Base-by-base conservation (phyloP, 2,329 filamentous ascomycete genomes). In the Arthroderma uncinatum region DNA sequence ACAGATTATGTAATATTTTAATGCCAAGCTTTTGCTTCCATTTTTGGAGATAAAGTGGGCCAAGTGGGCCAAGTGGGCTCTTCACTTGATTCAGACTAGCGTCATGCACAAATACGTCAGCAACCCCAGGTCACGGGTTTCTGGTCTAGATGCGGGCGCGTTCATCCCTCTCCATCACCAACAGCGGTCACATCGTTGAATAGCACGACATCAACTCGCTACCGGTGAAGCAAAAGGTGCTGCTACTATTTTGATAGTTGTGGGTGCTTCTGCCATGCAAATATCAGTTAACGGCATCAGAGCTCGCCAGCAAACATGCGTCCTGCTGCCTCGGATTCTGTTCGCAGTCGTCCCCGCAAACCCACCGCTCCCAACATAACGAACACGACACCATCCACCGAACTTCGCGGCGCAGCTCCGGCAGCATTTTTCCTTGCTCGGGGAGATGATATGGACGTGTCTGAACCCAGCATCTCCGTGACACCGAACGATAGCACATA, bases 351-450 rank as follows among this genome's bases (percentile, higher is more conserved):
- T 59, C 65, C 65, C 63, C 71, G 66, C 62, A 75, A 73, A 63
- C 50, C 63, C 66, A 53, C 67, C 66, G 55, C 65, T 63, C 53
- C 65, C 58, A 30, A 62, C 64, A 58, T 62, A 63, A 62, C 59
- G 6, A 34, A 34, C n/a, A 42, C 57, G 34, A 33, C 65, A 61
- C 67, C 69, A 58, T 67, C 65, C 63, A 66, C 65, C 57, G 71
- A 74, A 57, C 67, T 68, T 64, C 67, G 68, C 62, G 67, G 64
- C 63, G 64, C 67, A 57, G 71, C 71, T 59, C 79, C 80, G 42
- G 79, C 79, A 54, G 79, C 79, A 54, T 84, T 83, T 74, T 83
- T 84, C 67, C 71, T 85, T 60, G 74, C 77, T 60, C 80, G 77
- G 61, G 79, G 78, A 63, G 71, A 74, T 58, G 75, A 79, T 55